Evolutionary conservation across 306 rosid species (phyloP).

Genomic region (Psophocarpus tetragonolobus): DNA sequence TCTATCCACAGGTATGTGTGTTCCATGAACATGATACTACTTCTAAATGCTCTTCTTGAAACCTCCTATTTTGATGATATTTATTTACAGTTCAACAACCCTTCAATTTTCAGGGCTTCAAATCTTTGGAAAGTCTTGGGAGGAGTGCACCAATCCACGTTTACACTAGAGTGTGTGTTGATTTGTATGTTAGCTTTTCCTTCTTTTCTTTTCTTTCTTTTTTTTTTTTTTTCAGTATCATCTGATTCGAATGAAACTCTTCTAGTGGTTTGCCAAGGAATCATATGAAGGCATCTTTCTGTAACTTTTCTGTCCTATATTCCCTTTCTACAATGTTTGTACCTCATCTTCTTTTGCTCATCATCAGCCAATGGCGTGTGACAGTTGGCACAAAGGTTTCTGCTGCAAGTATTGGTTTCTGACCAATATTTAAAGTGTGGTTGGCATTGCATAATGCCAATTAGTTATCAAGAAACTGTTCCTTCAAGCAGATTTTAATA

Average conservation of each 20-base stretch:
- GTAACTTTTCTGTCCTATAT: constrained; percentile 44
- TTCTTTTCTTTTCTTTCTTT: background rate
- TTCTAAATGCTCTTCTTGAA: background rate
- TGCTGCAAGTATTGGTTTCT: constrained; percentile 33
- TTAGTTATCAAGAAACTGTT: constrained; percentile 30
- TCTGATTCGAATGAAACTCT: constrained; percentile 23
- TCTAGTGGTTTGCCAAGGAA: constrained; percentile 27
- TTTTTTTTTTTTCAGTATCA: background rate
- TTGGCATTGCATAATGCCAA: constrained; percentile 22
- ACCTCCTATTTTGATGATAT: background rate
- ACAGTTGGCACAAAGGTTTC: constrained; percentile 41
- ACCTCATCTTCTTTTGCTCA: constrained; percentile 20
- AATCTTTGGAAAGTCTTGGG: constrained; percentile 56
- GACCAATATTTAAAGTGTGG: constrained; percentile 41
- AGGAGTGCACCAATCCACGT: constrained; percentile 49
- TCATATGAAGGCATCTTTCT: constrained; percentile 33
- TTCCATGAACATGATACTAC: background rate
- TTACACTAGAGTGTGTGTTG: constrained; percentile 29
- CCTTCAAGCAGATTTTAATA: constrained; percentile 22
- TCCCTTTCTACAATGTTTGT: constrained; percentile 26
- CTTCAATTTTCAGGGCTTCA: constrained; percentile 47
- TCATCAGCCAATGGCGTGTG: constrained; percentile 33
- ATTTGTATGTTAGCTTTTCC: background rate
- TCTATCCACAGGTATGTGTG: constrained; percentile 37
- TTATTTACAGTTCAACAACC: background rate